Base-by-base conservation (phyloP, 106 monocot genomes). In the Alisma plantagoaquatica region DNA sequence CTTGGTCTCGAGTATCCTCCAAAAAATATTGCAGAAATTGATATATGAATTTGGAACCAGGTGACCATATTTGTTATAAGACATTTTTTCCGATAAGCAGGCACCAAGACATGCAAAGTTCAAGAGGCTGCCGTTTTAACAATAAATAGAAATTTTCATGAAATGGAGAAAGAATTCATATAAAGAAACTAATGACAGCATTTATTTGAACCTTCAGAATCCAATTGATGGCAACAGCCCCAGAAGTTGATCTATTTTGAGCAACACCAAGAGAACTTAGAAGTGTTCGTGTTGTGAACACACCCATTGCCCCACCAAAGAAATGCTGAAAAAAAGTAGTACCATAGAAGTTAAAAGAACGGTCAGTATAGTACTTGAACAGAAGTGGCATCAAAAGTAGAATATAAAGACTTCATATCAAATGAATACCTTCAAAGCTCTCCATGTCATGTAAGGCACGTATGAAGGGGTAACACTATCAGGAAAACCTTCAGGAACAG, bases 171-270 rank as follows among this genome's bases (percentile, higher is more conserved):
- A n/a, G n/a, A n/a, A n/a, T n/a, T n/a, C n/a, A n/a, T n/a, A n/a
- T n/a, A n/a, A n/a, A n/a, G n/a, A n/a, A n/a, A n/a, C n/a, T n/a
- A n/a, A n/a, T n/a, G n/a, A n/a, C n/a, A n/a, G n/a, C n/a, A n/a
- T n/a, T 15, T 52, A 52, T 52, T 29, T 1, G 15, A 64, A 98
- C 98, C 85, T 98, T 98, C 35, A 98, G 76, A 67, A 98, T 89
- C 98, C 98, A 98, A 54, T 98, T 98, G 69, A 98, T 82, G 57
- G 98, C 98, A 72, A 98, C 82, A 58, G 98, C 98, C 61, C 98
- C 90, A 51, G 84, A 66, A 35, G 74, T 70, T 16, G 85, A 73
- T 55, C 58, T 73, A 58, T 79, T 73, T 74, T 63, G 71, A 62
- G 90, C 85, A 61, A 90, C 78, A 64, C 98, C 98, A 79, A 98